Evolutionary conservation across 2,329 filamentous ascomycete genomes (phyloP), one percentile per base, ranked within the genome.

Genomic region (Stemphylium beticola): DNA sequence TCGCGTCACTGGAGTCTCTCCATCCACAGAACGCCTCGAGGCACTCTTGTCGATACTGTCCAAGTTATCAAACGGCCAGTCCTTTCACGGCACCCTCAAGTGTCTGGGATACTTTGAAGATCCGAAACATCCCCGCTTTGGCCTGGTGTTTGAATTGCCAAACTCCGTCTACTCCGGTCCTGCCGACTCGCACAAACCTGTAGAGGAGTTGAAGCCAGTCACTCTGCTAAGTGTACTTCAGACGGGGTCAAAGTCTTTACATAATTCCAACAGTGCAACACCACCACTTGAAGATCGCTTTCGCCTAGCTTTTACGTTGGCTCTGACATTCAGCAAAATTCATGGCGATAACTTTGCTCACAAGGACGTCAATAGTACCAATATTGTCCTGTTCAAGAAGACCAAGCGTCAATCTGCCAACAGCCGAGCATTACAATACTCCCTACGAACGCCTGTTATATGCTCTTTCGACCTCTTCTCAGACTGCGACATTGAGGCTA

Each of bases 401-500:
- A 69, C 61, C 49, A 79, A 81, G 80, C 66, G 70, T 42, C 78
- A 82, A 39, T 75, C 78, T 71, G 15, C 74, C 73, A 42, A 80
- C 75, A 17, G 75, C 71, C 80, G 38, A 56, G 71, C 69, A 7
- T 44, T 74, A 26, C 67, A 75, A 42, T 76, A 70, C 14, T 86
- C 91, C 51, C 81, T 92, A 43, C 82, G 89, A 18, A 82, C 85
- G 8, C 90, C 90, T 2, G 82, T 91, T 3, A 77, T 92, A 38
- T 88, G 88, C 1, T 88, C 88, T 0, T 93, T 91, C 62, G 89
- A 93, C 60, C 75, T 92, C 3, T 93, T 93, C 67, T 85, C 83
- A 4, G 80, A 81, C 48, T 80, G 74, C 59, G 77, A 76, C 42
- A 79, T 85, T 39, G 82, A 83, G 46, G 73, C 74, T 8, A 26